Conservation (phyloP, 306 rosid genomes). For the Acacia confusa region DNA sequence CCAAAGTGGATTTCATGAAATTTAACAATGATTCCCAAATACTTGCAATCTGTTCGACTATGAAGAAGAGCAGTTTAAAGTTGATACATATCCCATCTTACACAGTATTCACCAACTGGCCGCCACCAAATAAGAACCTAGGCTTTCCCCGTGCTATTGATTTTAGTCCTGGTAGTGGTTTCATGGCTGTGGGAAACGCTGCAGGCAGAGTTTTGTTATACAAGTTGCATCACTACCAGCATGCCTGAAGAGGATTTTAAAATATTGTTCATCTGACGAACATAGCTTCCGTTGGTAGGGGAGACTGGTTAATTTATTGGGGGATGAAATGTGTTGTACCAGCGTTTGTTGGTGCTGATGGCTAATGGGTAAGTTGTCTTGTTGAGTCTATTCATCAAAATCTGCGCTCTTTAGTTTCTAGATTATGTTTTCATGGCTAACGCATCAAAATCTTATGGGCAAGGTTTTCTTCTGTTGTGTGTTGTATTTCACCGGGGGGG, state of each 20-base stretch:
- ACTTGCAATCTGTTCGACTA: slow-evolving; percentile 40
- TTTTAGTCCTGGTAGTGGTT: slow-evolving; percentile 19
- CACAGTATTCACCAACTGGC: slow-evolving; percentile 13
- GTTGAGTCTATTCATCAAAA: background rate
- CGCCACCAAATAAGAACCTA: background rate
- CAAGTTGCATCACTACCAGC: slow-evolving; percentile 21
- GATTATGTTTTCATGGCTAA: too few relatives aligned
- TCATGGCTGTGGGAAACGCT: slow-evolving; percentile 15
- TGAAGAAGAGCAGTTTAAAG: background rate
- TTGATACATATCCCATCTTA: slow-evolving; percentile 15
- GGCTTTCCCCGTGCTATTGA: background rate
- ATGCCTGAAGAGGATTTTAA: background rate
- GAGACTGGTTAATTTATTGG: background rate
- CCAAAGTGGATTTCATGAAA: slow-evolving; percentile 56
- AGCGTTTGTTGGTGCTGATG: background rate
- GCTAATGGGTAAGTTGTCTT: background rate
- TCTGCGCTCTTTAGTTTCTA: background rate
- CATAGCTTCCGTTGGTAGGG: background rate
- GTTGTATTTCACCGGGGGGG: background rate
- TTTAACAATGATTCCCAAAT: slow-evolving; percentile 61
- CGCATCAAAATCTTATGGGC: background rate
- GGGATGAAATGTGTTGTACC: background rate
- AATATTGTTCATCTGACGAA: background rate
- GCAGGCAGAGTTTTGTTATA: slow-evolving; percentile 9
- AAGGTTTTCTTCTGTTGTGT: background rate